Conservation (phyloP, 371 early-diverging fungal genomes). For the Mortierella sp. region DNA sequence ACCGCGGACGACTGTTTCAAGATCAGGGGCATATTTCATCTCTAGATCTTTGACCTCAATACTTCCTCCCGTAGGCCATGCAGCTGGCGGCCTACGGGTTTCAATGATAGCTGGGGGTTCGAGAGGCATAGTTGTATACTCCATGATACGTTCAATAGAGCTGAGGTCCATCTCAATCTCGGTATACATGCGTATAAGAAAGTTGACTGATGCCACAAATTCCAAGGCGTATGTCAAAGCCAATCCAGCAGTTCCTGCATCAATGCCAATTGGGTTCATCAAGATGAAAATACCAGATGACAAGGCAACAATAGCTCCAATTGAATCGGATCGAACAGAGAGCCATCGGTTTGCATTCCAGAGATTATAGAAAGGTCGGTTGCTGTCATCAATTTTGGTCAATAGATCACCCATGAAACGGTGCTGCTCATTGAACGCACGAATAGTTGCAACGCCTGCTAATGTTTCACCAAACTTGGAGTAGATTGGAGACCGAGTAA, state of each 20-base stretch:
- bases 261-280: slow-evolving; percentile 64
- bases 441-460: slow-evolving; percentile 72
- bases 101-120: slow-evolving; percentile 77
- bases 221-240: slow-evolving; percentile 82
- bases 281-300: slow-evolving; percentile 74
- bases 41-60: slow-evolving; percentile 75
- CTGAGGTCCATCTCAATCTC: slow-evolving; percentile 87
- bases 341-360: slow-evolving; percentile 94
- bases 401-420: slow-evolving; percentile 69
- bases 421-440: slow-evolving; percentile 77
- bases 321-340: slow-evolving; percentile 78
- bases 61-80: slow-evolving; percentile 84
- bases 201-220: slow-evolving; percentile 61
- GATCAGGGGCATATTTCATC: slow-evolving; percentile 72
- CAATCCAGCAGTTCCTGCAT: slow-evolving; percentile 88
- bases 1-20: slow-evolving; percentile 77
- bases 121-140: slow-evolving; percentile 82
- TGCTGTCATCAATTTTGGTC: slow-evolving; percentile 69
- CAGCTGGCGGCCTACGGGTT: slow-evolving; percentile 64
- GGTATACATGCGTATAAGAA: slow-evolving; percentile 66
- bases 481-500: slow-evolving; percentile 80
- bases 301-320: slow-evolving; percentile 78
- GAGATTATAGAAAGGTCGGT: slow-evolving; percentile 80
- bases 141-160: slow-evolving; percentile 86
- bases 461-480: slow-evolving; percentile 82